phyloP scores from a whole-genome alignment of 2,329 filamentous ascomycete genomes.

The Paecilomyces sp. region DNA sequence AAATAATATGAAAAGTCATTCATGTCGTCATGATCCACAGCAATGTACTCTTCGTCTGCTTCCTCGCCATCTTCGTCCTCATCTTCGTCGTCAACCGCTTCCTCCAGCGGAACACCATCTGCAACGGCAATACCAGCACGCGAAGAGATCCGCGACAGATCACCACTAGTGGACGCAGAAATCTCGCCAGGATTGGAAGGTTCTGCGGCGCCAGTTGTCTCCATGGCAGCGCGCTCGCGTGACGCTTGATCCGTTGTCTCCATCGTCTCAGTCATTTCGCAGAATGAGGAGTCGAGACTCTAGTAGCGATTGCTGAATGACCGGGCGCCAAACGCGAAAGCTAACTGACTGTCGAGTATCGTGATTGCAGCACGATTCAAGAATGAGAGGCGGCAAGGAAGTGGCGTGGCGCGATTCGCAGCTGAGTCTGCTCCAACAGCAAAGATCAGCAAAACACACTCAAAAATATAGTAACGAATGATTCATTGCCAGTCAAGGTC shows the following conservation, averaged over 20 bases:
- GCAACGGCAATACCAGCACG: conserved; percentile 19
- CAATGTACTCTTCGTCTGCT: conserved; percentile 34
- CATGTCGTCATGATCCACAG: conserved; percentile 34
- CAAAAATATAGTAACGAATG: not conserved
- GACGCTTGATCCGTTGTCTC: not conserved
- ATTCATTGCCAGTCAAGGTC: not conserved
- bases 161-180: conserved; percentile 19
- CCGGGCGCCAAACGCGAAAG: not conserved
- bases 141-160: conserved; percentile 20
- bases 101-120: conserved; percentile 21
- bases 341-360: not conserved
- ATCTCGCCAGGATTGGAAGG: conserved; percentile 22
- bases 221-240: not conserved
- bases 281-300: not conserved
- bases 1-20: conserved; percentile 35
- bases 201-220: conserved; percentile 20
- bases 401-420: not conserved
- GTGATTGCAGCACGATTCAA: not conserved
- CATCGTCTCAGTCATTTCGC: not conserved
- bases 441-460: not conserved
- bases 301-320: not conserved
- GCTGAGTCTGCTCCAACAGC: not conserved
- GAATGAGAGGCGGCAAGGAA: not conserved
- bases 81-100: conserved; percentile 16
- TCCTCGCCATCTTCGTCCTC: conserved; percentile 26